Conservation (phyloP, 2,329 filamentous ascomycete species). For the Talaromyces sp. region DNA sequence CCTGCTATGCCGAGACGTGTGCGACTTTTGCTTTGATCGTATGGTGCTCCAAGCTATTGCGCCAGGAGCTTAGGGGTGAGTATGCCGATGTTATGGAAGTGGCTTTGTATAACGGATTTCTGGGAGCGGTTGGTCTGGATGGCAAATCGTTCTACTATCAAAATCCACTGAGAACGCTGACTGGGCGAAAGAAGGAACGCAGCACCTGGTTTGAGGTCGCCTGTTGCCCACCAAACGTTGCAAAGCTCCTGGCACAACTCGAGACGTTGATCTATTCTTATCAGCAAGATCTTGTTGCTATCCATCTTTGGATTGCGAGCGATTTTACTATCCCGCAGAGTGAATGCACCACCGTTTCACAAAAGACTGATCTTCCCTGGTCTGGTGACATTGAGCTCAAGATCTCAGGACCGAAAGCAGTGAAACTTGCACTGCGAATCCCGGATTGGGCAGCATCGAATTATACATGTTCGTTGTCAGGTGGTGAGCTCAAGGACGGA, state of each 20-base stretch:
- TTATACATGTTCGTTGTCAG: slow-evolving; percentile 12
- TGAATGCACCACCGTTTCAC: slow-evolving; percentile 42
- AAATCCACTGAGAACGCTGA: slow-evolving; percentile 58
- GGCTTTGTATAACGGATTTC: slow-evolving; percentile 58
- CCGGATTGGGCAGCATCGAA: slow-evolving; percentile 47
- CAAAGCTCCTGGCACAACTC: slow-evolving; percentile 54
- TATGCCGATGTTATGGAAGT: slow-evolving; percentile 61
- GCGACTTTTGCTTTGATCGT: slow-evolving; percentile 37
- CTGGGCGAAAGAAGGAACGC: slow-evolving; percentile 48
- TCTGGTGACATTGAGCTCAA: slow-evolving; percentile 51
- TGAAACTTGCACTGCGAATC: slow-evolving; percentile 51
- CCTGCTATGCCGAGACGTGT: slow-evolving; percentile 62
- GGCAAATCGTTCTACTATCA: slow-evolving; percentile 60
- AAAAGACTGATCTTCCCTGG: slow-evolving; percentile 58
- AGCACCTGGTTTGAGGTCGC: slow-evolving; percentile 59
- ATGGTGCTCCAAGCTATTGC: slow-evolving; percentile 18
- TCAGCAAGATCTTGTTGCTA: slow-evolving; percentile 28
- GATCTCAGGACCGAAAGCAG: slow-evolving; percentile 33
- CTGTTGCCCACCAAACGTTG: slow-evolving; percentile 61
- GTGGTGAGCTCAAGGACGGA: slow-evolving; percentile 40
- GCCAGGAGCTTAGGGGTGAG: slow-evolving; percentile 43
- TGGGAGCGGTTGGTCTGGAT: slow-evolving; percentile 56
- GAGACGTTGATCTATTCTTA: slow-evolving; percentile 52
- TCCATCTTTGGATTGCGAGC: slow-evolving; percentile 40
- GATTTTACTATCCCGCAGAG: slow-evolving; percentile 35